Conservation (phyloP, 495 filamentous ascomycete genomes). For the Letharia columbiana region DNA sequence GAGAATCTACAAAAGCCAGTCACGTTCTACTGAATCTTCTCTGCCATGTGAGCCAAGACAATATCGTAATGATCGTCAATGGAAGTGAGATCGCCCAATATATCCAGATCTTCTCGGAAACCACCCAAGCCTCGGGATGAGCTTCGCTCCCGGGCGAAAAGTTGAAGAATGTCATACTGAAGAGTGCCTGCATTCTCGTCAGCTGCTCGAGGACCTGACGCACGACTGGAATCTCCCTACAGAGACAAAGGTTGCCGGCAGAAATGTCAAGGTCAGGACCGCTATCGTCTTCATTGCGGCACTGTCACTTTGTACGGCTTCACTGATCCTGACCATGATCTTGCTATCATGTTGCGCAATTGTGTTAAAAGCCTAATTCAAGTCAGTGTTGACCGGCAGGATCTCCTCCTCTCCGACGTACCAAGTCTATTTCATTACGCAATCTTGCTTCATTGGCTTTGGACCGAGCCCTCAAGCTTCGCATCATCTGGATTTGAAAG, state of each 20-base stretch:
- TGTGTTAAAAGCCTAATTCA: constrained; percentile 33
- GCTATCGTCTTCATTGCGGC: constrained; percentile 34
- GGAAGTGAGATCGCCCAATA: constrained; percentile 33
- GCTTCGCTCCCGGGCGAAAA: constrained; percentile 20
- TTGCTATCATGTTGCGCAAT: constrained; percentile 34
- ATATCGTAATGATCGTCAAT: constrained; percentile 25
- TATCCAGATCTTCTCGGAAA: constrained; percentile 33
- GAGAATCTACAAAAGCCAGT: not conserved
- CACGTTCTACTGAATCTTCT: constrained; percentile 1
- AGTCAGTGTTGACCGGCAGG: constrained; percentile 25
- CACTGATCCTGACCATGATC: constrained; percentile 31
- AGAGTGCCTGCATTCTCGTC: constrained; percentile 25
- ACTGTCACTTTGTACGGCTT: constrained; percentile 34
- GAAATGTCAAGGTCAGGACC: constrained; percentile 30
- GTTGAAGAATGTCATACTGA: constrained; percentile 35
- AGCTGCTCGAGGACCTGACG: constrained; percentile 10
- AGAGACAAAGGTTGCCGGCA: constrained; percentile 36
- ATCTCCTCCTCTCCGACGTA: constrained; percentile 15
- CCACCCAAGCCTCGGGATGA: constrained; percentile 20
- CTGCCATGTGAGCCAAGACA: constrained; percentile 28
- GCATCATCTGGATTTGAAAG: constrained; percentile 34
- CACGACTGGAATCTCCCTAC: constrained; percentile 11
- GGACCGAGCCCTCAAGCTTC: constrained; percentile 33
- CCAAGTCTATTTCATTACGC: constrained; percentile 40
- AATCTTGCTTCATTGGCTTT: constrained; percentile 35